Evolutionary conservation across 1,284 basidiomycete species (phyloP), one percentile per base, ranked within the genome.

Genomic region (Tranzscheliella williamsii): DNA sequence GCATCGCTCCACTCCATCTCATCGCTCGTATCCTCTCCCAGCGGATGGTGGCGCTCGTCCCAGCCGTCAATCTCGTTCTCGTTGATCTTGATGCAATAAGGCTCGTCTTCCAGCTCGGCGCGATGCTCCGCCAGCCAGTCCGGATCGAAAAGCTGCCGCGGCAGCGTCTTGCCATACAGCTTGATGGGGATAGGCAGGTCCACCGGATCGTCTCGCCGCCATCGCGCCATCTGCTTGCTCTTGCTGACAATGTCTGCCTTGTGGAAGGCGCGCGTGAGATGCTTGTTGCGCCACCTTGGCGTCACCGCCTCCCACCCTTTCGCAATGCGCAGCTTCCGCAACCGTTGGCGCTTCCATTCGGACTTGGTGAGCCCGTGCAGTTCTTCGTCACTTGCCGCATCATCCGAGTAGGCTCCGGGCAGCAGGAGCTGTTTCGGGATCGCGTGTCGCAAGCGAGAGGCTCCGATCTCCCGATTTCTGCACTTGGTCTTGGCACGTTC

Each of bases 1-100:
- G 61, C 55, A 47, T 64, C 61, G 38, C 61, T 64, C 61, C 61
- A 64, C 38, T 67, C 64, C 58, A 67, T 58, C 50, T 67, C 64
- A 29, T 67, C 64, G 33, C 53, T 56, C 20, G 64, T 67, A 33
- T 67, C 61, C 39, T 68, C 66, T 9, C 50, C 56, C 29, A 68
- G 31, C 16, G 61, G 53, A 40, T 68, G 60, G 36, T 61, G 52
- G 13, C 15, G 24, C 33, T 68, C 61, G 11, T 56, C 47, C 66
- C 66, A 68, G 7, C 61, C 66, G 2, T 57, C 61, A 18, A 68
- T 50, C 4, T 56, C 55, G 7, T 41, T 39, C 11, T 68, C 66
- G 35, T 61, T 56, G 40, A 68, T 60, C 18, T 49, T 35, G 15
- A 68, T 53, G 42, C 54, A 60, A 38, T 65, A 68, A 17, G 66